Percentiles rank a stretch among this genome's conserved stretches.
phyloP scores from a whole-genome alignment of 2,329 filamentous ascomycete species.

The Coniella lustricola region DNA sequence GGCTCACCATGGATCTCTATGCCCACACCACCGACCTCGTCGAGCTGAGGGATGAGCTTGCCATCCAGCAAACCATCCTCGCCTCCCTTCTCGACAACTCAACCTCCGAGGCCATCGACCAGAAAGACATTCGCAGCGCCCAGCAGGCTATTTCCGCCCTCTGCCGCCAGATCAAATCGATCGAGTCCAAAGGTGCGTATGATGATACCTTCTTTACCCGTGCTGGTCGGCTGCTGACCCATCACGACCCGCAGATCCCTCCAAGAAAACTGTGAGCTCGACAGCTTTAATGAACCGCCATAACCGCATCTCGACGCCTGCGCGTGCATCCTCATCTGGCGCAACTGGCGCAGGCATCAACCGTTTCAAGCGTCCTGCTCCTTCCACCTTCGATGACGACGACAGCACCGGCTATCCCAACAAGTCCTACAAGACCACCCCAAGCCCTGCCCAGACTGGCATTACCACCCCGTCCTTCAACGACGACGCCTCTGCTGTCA shows the following conservation, averaged over 20 bases:
- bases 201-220: neutral
- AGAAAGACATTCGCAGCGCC: slow-evolving; percentile 23
- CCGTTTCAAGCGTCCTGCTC: slow-evolving; percentile 9
- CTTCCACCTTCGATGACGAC: slow-evolving; percentile 11
- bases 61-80: slow-evolving; percentile 36
- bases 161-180: slow-evolving; percentile 23
- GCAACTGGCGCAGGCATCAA: neutral
- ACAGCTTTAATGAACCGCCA: slow-evolving; percentile 1
- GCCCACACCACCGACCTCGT: slow-evolving; percentile 22
- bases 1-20: neutral
- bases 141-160: slow-evolving; percentile 20
- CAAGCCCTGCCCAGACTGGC: slow-evolving; percentile 13
- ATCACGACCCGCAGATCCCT: neutral
- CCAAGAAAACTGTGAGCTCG: neutral
- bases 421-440: slow-evolving; percentile 17
- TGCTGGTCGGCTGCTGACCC: neutral
- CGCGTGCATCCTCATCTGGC: slow-evolving; percentile 3
- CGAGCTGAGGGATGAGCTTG: slow-evolving; percentile 31
- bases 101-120: slow-evolving; percentile 17
- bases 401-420: slow-evolving; percentile 1
- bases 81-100: slow-evolving; percentile 31
- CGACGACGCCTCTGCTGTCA: slow-evolving; percentile 11
- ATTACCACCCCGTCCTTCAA: slow-evolving; percentile 9
- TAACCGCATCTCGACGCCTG: slow-evolving; percentile 6
- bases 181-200: slow-evolving; percentile 9